These are phyloP conservation scores for Exidia glandulosa DNA, from an alignment of 768 basidiomycete species.

Conservation along the genomic window DNA sequence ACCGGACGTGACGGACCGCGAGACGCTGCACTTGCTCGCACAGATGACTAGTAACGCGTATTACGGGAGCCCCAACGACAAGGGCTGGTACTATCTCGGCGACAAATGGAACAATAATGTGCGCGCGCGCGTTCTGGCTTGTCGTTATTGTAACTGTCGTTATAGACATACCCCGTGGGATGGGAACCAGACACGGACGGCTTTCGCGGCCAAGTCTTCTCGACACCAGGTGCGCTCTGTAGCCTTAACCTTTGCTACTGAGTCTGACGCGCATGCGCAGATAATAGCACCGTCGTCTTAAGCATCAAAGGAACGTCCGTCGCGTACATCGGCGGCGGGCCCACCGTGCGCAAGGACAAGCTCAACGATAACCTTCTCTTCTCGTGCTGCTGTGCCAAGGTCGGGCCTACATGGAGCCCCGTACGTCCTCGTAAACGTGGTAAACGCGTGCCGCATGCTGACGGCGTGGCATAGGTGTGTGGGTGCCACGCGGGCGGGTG, in stretches of 20 bases:
- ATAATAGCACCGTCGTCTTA: conserved; percentile 77
- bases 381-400: conserved; percentile 86
- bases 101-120: conserved; percentile 51
- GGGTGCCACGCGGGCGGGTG: conserved; percentile 70
- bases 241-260: neutral
- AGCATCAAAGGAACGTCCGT: conserved; percentile 94
- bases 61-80: conserved; percentile 41
- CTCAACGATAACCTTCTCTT: conserved; percentile 89
- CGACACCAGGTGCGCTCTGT: conserved; percentile 26
- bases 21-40: conserved; percentile 69
- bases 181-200: conserved; percentile 87
- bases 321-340: conserved; percentile 59
- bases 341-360: conserved; percentile 86
- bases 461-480: conserved; percentile 45
- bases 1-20: conserved; percentile 68
- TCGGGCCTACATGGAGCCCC: conserved; percentile 89
- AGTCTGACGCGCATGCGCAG: conserved; percentile 15
- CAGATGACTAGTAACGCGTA: conserved; percentile 97
- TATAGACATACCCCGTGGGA: conserved; percentile 71
- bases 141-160: neutral
- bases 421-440: neutral
- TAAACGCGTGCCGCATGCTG: neutral
- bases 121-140: conserved; percentile 4
- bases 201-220: conserved; percentile 86
- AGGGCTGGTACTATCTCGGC: conserved; percentile 68